Evolutionary conservation across 2,329 filamentous ascomycete genomes (phyloP), one percentile per base, ranked within the genome.

Genomic region (Bipolaris bicolor): DNA sequence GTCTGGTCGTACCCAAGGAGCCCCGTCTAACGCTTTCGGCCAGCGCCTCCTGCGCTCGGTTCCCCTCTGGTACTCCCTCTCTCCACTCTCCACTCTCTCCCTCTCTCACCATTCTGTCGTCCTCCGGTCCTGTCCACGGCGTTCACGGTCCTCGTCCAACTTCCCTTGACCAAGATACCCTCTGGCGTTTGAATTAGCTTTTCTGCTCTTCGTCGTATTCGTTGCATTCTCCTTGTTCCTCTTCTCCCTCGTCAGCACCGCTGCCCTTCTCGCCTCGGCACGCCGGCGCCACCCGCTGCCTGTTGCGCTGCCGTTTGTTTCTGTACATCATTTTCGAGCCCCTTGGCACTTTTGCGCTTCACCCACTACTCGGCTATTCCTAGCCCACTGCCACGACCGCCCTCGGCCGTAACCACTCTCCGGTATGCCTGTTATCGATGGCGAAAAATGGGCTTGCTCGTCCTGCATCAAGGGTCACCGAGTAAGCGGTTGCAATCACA

Each of bases 401-500:
- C 61, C 59, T 62, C 67, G 71, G 72, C 73, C 72, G 71, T 70
- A 57, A 56, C 33, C 39, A 15, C 53, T 33, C 18, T 56, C 60
- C 66, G 73, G 65, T 60, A 77, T 77, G 74, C 74, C 76, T 65
- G 62, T 77, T 52, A 70, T 77, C 66, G 88, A 97, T 84, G 94
- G 94, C 79, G 92, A 97, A 83, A 98, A 98, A 84, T 98, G 87
- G 83, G 94, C 94, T 80, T 98, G 94, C 84, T 91, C 96, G 82
- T 93, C 93, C 81, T 99, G 95, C 82, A 92, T 99, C 77, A 90
- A 95, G 80, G 95, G 95, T 76, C 95, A 99, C 83, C 91, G 95
- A 77, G 95, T 99, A 76, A 98, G 93, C 89, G 97, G 95, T 77
- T 99, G 95, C 84, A 92, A 94, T 78, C 95, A 99, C 80, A 86